Evolutionary conservation across 2,329 filamentous ascomycete species (phyloP).

Genomic region (Ophiostoma sp.): DNA sequence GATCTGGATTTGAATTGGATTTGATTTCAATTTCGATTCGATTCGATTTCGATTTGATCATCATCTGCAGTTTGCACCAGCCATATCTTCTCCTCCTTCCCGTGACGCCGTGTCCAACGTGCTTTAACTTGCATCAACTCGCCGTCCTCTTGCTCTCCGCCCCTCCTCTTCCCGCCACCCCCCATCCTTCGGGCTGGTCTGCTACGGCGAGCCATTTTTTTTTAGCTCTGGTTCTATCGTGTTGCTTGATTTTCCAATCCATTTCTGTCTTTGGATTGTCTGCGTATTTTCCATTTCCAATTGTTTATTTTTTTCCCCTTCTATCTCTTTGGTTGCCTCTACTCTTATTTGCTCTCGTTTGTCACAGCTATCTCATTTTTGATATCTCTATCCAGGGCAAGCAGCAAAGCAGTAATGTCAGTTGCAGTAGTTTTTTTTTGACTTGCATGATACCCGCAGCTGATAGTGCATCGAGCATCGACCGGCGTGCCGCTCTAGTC

Average conservation of each 20-base stretch:
- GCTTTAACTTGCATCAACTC: slow-evolving; percentile 17
- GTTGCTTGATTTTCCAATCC: no score
- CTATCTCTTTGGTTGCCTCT: neutral
- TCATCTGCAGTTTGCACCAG: neutral
- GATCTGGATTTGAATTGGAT: neutral
- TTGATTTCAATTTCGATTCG: neutral
- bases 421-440: slow-evolving; percentile 10
- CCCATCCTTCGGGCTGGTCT: slow-evolving; percentile 22
- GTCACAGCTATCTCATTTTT: neutral
- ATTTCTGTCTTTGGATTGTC: neutral
- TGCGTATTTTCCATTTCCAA: no score
- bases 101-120: slow-evolving; percentile 19
- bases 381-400: neutral
- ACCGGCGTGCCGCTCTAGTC: neutral
- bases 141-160: slow-evolving; percentile 4
- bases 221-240: no score
- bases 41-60: neutral
- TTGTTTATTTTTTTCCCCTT: neutral
- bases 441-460: slow-evolving; percentile 17
- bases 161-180: slow-evolving; percentile 12
- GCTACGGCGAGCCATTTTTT: neutral
- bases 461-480: slow-evolving; percentile 2
- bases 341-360: neutral
- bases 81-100: slow-evolving; percentile 4
- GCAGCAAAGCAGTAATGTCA: neutral